These are phyloP conservation scores for Trichoderma atrobrunneum DNA, from an alignment of 2,329 filamentous ascomycete genomes.

Conservation along the genomic window DNA sequence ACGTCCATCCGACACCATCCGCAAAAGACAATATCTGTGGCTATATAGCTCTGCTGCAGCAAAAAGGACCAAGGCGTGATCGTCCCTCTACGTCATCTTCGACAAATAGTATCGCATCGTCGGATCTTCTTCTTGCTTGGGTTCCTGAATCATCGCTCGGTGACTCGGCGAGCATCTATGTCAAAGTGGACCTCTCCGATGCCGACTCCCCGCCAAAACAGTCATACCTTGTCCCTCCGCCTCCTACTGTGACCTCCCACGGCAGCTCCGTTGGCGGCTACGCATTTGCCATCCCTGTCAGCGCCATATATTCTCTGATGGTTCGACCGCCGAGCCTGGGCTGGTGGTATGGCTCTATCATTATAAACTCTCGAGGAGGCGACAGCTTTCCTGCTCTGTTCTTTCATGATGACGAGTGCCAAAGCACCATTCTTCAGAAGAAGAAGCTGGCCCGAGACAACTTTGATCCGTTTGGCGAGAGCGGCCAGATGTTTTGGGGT, in stretches of 20 bases:
- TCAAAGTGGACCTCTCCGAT: constrained; percentile 89
- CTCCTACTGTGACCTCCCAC: constrained; percentile 79
- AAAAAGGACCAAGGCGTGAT: constrained; percentile 59
- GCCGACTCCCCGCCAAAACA: constrained; percentile 77
- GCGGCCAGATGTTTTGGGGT: constrained; percentile 92
- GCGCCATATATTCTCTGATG: constrained; percentile 84
- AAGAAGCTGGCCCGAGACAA: constrained; percentile 78
- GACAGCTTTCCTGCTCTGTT: constrained; percentile 95
- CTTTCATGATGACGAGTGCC: constrained; percentile 96
- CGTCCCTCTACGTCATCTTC: constrained; percentile 36
- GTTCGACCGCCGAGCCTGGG: constrained; percentile 89
- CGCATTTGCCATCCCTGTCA: constrained; percentile 86
- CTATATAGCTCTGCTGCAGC: constrained; percentile 89
- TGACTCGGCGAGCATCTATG: constrained; percentile 82
- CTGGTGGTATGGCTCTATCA: constrained; percentile 97
- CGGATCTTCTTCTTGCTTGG: constrained; percentile 87
- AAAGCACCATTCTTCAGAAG: constrained; percentile 91
- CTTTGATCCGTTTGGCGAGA: constrained; percentile 86
- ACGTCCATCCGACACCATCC: constrained; percentile 89
- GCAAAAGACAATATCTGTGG: constrained; percentile 94
- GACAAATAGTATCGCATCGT: constrained; percentile 48
- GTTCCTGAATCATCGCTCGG: constrained; percentile 85
- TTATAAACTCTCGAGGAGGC: constrained; percentile 87
- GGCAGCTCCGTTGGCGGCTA: constrained; percentile 72
- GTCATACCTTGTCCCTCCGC: constrained; percentile 86